Conservation (phyloP, 2,329 filamentous ascomycete species). For the Colletotrichum trifolii region DNA sequence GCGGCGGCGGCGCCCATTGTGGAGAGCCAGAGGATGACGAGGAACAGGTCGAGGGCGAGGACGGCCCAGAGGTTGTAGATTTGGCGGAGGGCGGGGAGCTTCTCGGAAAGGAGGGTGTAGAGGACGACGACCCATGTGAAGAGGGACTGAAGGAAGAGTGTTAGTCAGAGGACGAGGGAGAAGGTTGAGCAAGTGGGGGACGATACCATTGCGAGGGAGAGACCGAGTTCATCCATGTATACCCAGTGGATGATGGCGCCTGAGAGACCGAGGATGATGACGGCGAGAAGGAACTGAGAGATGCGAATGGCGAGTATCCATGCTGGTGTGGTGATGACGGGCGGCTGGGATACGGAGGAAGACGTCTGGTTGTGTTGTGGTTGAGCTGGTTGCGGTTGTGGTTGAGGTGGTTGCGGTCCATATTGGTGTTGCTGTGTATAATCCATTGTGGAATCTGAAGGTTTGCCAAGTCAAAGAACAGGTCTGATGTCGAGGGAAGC, state of each 20-base stretch:
- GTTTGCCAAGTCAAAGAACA: neutral
- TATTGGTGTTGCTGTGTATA: slow-evolving; percentile 14
- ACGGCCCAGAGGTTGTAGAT: slow-evolving; percentile 58
- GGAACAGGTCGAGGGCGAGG: slow-evolving; percentile 54
- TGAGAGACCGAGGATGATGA: slow-evolving; percentile 57
- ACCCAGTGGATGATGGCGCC: slow-evolving; percentile 53
- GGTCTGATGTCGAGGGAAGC: no score
- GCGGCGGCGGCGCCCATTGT: slow-evolving; percentile 54
- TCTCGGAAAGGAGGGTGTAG: slow-evolving; percentile 56
- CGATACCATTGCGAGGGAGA: slow-evolving; percentile 54
- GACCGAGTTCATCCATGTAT: slow-evolving; percentile 53
- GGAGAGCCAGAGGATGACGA: slow-evolving; percentile 60
- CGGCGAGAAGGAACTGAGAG: slow-evolving; percentile 53
- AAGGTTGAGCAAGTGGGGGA: neutral
- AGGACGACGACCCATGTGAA: slow-evolving; percentile 58
- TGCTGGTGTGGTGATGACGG: slow-evolving; percentile 52
- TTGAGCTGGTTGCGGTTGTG: neutral
- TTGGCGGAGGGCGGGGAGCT: slow-evolving; percentile 45
- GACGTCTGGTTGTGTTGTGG: slow-evolving; percentile 10
- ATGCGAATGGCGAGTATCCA: slow-evolving; percentile 57
- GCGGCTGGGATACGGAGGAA: slow-evolving; percentile 1
- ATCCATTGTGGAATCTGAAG: slow-evolving; percentile 10
- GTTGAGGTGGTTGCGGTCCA: neutral
- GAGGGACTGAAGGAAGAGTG: slow-evolving; percentile 46
- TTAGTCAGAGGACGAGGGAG: neutral